Evolutionary conservation across 2,329 filamentous ascomycete species (phyloP).

Genomic region (Scedosporium aurantiacum): DNA sequence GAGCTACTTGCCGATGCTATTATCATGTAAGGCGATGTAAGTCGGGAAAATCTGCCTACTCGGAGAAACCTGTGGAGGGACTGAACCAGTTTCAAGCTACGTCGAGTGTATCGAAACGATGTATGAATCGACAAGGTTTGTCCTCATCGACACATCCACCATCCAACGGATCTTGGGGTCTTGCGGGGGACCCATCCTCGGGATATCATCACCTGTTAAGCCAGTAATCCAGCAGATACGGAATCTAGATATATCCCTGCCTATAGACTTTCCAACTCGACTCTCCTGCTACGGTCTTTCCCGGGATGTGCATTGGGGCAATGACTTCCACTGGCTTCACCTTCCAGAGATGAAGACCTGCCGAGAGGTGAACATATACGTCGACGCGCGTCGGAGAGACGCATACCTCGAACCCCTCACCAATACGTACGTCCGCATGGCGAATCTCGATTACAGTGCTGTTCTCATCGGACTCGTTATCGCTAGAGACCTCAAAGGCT

Average conservation of each 20-base stretch:
- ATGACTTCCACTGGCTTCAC: slow-evolving; percentile 8
- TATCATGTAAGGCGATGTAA: slow-evolving; percentile 7
- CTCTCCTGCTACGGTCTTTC: slow-evolving; percentile 1
- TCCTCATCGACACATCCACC: slow-evolving; percentile 2
- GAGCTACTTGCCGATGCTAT: slow-evolving; percentile 5
- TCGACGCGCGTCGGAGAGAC: background rate
- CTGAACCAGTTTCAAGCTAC: background rate
- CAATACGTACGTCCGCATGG: background rate
- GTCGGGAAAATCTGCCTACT: background rate
- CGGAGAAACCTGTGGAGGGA: too few relatives aligned
- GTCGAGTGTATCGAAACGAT: slow-evolving; percentile 5
- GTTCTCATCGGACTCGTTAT: background rate
- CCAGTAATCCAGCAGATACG: background rate
- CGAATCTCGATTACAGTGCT: background rate
- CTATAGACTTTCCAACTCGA: background rate
- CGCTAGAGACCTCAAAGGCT: background rate
- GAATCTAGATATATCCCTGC: background rate
- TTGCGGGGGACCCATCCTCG: background rate
- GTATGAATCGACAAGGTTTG: slow-evolving; percentile 6
- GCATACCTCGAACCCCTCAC: background rate
- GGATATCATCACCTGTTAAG: background rate
- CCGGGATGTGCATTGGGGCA: background rate
- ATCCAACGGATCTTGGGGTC: slow-evolving; percentile 1
- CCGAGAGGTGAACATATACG: background rate
- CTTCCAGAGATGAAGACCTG: background rate